Percentiles rank a stretch among this genome's conserved stretches.
Evolutionary conservation across 495 filamentous ascomycete genomes (phyloP).

Genomic region (Hypoxylon cercidicola): DNA sequence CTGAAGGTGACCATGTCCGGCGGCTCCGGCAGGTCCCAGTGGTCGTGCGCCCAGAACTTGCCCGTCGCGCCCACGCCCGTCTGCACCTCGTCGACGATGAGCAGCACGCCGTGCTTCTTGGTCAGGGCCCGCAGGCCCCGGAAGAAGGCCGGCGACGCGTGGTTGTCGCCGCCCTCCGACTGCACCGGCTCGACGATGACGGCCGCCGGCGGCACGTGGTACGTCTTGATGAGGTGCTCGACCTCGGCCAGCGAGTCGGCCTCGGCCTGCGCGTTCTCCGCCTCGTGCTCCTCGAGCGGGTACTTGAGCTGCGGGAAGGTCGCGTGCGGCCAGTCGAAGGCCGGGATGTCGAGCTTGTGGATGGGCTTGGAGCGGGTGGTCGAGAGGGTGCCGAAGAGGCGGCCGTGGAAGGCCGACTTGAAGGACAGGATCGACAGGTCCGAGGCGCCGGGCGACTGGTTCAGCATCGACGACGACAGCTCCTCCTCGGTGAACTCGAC

Average conservation of each 20-base stretch:
- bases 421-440: conserved; percentile 92
- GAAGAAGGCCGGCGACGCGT: conserved; percentile 95
- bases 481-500: conserved; percentile 90
- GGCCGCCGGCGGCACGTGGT: conserved; percentile 87
- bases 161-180: conserved; percentile 98
- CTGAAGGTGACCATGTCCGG: conserved; percentile 99
- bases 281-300: conserved; percentile 82
- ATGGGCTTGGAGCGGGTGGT: conserved; percentile 97
- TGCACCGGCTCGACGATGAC: conserved; percentile 96
- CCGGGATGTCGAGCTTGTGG: conserved; percentile 98
- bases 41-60: conserved; percentile 99
- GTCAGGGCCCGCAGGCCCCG: conserved; percentile 85
- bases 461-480: conserved; percentile 80
- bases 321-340: conserved; percentile 98
- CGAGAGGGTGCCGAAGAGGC: conserved; percentile 89
- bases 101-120: conserved; percentile 82
- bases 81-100: conserved; percentile 99
- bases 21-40: conserved; percentile 86
- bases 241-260: conserved; percentile 87
- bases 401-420: conserved; percentile 93
- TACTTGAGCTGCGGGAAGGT: conserved; percentile 91
- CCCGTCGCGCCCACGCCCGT: conserved; percentile 96
- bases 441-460: conserved; percentile 84
- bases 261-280: conserved; percentile 87
- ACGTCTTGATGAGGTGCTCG: conserved; percentile 85